Evolutionary conservation across 768 basidiomycete genomes (phyloP).

Genomic region (Mycena sanguinolenta): DNA sequence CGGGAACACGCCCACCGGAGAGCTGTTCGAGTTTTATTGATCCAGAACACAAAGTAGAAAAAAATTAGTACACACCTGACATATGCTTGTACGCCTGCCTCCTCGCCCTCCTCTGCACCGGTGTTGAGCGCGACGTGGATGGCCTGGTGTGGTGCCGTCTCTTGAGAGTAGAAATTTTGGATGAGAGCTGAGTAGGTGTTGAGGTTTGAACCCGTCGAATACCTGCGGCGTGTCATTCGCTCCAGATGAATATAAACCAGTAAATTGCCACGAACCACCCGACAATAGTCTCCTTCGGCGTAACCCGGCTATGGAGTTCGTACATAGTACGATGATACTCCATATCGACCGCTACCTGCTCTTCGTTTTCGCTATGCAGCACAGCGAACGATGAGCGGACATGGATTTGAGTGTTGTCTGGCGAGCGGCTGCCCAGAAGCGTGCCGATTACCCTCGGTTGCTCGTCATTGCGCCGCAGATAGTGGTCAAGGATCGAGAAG

Average conservation of each 20-base stretch:
- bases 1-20: conserved; percentile 88
- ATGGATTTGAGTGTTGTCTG: conserved; percentile 70
- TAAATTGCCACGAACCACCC: conserved; percentile 81
- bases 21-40: conserved; percentile 57
- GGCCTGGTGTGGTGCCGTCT: conserved; percentile 89
- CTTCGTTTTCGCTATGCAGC: conserved; percentile 90
- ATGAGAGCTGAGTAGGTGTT: conserved; percentile 97
- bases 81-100: conserved; percentile 88
- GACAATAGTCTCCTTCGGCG: conserved; percentile 90
- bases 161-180: conserved; percentile 97
- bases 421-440: conserved; percentile 84
- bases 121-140: conserved; percentile 94
- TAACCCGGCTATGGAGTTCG: conserved; percentile 88
- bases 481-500: conserved; percentile 96
- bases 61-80: conserved; percentile 72
- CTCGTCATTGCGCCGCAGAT: conserved; percentile 85
- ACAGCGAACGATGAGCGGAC: conserved; percentile 92
- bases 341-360: conserved; percentile 96
- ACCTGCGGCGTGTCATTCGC: conserved; percentile 63
- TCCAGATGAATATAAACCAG: conserved; percentile 8
- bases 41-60: conserved; percentile 9
- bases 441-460: conserved; percentile 96
- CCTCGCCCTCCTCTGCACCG: conserved; percentile 71
- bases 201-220: conserved; percentile 90
- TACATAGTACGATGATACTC: conserved; percentile 96